Conservation (phyloP, 2,329 filamentous ascomycete species). For the Elsinoe fawcettii region DNA sequence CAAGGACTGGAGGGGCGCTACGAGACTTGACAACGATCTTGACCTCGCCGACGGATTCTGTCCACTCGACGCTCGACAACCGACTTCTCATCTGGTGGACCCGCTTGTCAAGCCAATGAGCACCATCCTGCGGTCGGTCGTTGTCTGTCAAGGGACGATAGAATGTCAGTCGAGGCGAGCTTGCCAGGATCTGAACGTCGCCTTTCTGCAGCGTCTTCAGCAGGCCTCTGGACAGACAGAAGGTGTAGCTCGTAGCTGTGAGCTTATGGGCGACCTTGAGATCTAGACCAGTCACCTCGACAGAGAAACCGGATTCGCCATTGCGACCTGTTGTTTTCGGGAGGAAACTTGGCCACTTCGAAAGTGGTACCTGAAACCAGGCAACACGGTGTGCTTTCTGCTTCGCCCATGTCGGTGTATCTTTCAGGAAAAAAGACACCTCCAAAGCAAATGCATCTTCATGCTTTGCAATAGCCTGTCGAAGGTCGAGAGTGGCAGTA, state of each 20-base stretch:
- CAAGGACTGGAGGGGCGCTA: slow-evolving; percentile 52
- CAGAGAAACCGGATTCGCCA: slow-evolving; percentile 16
- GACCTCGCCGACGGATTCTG: slow-evolving; percentile 21
- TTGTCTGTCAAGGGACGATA: slow-evolving; percentile 62
- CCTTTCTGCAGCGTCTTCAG: not conserved
- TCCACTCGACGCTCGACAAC: slow-evolving; percentile 44
- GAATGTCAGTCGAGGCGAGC: slow-evolving; percentile 39
- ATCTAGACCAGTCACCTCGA: slow-evolving; percentile 9
- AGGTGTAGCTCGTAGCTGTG: slow-evolving; percentile 27
- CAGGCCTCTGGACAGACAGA: not conserved
- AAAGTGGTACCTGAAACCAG: slow-evolving; percentile 20
- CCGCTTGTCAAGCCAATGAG: not conserved
- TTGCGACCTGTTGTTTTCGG: slow-evolving; percentile 11
- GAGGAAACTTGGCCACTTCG: slow-evolving; percentile 8
- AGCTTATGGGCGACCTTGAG: slow-evolving; percentile 34
- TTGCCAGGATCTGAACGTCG: not conserved
- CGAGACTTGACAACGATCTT: slow-evolving; percentile 15
- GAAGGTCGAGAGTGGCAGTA: slow-evolving; percentile 8
- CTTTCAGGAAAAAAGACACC: slow-evolving; percentile 38
- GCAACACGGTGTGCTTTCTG: slow-evolving; percentile 19
- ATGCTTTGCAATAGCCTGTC: not conserved
- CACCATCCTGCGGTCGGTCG: slow-evolving; percentile 32
- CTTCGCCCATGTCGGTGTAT: slow-evolving; percentile 40
- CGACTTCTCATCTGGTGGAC: slow-evolving; percentile 41
- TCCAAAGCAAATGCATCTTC: slow-evolving; percentile 40